phyloP scores from a whole-genome alignment of 768 basidiomycete species.

The Xerocomus potaroensis region DNA sequence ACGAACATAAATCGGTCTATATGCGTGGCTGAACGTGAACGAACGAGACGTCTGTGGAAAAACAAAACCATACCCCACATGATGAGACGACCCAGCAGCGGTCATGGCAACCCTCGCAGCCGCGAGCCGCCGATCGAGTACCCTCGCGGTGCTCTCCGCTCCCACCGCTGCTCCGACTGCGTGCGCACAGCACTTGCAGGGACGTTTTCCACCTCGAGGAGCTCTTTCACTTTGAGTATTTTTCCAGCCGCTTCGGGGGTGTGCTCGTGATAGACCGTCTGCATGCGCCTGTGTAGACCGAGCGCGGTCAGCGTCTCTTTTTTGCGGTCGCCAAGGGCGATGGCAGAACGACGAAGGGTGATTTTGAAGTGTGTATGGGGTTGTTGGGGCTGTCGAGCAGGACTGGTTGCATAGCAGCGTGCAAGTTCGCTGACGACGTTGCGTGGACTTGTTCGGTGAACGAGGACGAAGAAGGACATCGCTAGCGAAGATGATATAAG shows the following conservation, averaged over 20 bases:
- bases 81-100: neutral
- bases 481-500: conserved; percentile 15
- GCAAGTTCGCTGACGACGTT: no score
- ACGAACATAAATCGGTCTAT: no score
- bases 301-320: conserved; percentile 76
- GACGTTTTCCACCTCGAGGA: conserved; percentile 86
- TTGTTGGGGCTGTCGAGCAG: neutral
- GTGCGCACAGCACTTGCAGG: conserved; percentile 60
- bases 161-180: conserved; percentile 62
- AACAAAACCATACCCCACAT: conserved; percentile 4
- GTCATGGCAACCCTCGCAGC: conserved; percentile 20
- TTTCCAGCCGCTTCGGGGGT: conserved; percentile 76
- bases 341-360: conserved; percentile 82
- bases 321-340: conserved; percentile 69
- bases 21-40: neutral
- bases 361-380: conserved; percentile 80
- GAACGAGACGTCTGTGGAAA: neutral
- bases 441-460: no score
- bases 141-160: conserved; percentile 63
- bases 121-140: conserved; percentile 50
- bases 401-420: conserved; percentile 8
- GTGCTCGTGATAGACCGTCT: conserved; percentile 80
- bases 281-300: conserved; percentile 77
- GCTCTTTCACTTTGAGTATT: conserved; percentile 84
- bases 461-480: conserved; percentile 16